Evolutionary conservation across 2,329 filamentous ascomycete species (phyloP), one percentile per base, ranked within the genome.

Genomic region (Laburnicola sp.): DNA sequence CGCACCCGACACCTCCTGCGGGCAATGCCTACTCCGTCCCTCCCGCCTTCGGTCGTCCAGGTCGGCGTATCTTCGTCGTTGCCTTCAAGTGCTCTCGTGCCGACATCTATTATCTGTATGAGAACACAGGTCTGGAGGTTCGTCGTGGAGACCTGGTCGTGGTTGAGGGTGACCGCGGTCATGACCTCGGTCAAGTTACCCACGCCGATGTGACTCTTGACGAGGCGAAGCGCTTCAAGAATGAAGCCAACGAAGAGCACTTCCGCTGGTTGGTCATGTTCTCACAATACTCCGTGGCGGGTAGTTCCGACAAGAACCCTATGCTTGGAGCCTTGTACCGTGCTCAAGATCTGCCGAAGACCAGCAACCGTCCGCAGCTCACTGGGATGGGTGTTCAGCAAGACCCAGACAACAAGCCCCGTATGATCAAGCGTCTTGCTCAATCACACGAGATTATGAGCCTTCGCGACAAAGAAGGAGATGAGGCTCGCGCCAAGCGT

Each of bases 221-320:
- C 59, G 84, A 87, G 45, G 94, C 94, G 6, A 92, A 94, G 66
- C 88, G 94, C 41, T 77, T 91, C 59, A 96, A 97, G 72, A 90
- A 95, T 63, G 87, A 94, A 62, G 95, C 93, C 60, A 89, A 89
- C 2, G 91, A 97, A 70, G 91, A 97, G 70, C 94, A 99, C 71
- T 97, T 96, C 76, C 92, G 91, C 66, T 97, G 93, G 90, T 81
- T 99, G 46, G 96, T 97, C 88, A 94, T 97, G 89, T 99, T 97
- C 73, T 96, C 91, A 1, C 87, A 91, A 40, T 70, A 71, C 53
- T 71, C 70, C 1, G 56, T 70, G 30, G 61, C 68, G 10, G 68
- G 68, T 6, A 60, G 59, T 2, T 59, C 66, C 21, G 68, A 66
- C 23, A 67, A 69, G 31, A 70, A 89, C 85, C 68, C 64, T 38